Base-by-base conservation (phyloP, 805 yeast species). In the Candida namnaoensis region DNA sequence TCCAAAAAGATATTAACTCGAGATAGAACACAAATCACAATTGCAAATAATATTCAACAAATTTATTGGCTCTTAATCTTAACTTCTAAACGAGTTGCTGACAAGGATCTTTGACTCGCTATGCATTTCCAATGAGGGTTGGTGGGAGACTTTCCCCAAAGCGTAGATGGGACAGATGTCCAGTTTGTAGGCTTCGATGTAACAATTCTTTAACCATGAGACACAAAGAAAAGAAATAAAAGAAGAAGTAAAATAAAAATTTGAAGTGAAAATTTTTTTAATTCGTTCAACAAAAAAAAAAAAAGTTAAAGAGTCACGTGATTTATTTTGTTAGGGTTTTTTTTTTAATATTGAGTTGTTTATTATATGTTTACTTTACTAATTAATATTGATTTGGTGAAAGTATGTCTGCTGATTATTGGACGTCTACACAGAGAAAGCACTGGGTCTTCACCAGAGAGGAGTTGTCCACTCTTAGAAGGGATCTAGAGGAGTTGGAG, bases 61-160 rank as follows among this genome's bases (percentile, higher is more conserved):
- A 19, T 19, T 19, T 19, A 19, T 19, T 19, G 19, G 19, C 19
- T 19, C 19, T 19, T 19, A 19, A 19, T 19, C 19, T 19, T 19
- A 19, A 3, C 19, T 19, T 19, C 44, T 49, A 61, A 60, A 56
- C 59, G 66, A 62, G 69, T 62, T 50, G 59, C 52, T 57, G 33
- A 57, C 59, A 60, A 57, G 56, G 46, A 56, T 36, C 57, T 48
- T 53, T 50, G 53, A 40, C 71, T 65, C 71, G 61, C 51, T 62
- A 52, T 68, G 71, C 58, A 80, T 80, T 79, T 88, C 88, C 82
- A 78, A 67, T 65, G 60, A 47, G 52, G 44, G 45, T 60, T 64
- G 84, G 84, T 84, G 77, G 88, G 88, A 81, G 88, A 81, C 88
- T 81, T 81, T 81, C 88, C 88, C 88, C 87, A 74, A 80, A 79